Conservation (phyloP, 257 asterid genomes). For the Vinca minor region DNA sequence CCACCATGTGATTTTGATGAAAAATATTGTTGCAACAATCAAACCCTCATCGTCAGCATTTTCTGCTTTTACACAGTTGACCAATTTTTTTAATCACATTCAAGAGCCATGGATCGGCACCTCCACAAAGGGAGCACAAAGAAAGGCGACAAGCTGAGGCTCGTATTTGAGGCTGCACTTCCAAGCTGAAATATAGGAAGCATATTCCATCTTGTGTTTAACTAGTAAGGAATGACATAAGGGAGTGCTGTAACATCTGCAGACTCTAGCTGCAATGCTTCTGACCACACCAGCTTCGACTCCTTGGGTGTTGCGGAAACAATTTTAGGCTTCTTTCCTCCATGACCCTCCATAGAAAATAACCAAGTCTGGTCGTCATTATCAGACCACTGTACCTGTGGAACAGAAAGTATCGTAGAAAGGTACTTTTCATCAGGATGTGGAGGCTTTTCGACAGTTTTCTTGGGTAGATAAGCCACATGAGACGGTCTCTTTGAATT, state of each 20-base stretch:
- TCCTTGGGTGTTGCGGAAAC: constrained; percentile 14
- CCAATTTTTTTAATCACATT: neutral
- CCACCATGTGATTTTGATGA: neutral
- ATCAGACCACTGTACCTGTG: constrained; percentile 36
- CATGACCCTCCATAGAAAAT: constrained; percentile 20
- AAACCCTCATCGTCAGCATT: constrained; percentile 6
- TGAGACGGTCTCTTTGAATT: neutral
- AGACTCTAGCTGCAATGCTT: constrained; percentile 32
- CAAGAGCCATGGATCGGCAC: constrained; percentile 1
- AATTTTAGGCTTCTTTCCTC: constrained; percentile 27
- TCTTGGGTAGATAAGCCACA: constrained; percentile 19
- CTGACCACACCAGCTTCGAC: constrained; percentile 44
- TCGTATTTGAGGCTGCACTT: neutral
- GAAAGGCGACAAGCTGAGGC: neutral
- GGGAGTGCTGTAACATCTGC: constrained; percentile 44
- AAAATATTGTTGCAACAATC: neutral
- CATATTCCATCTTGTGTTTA: neutral
- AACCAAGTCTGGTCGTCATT: constrained; percentile 47
- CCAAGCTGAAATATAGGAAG: neutral
- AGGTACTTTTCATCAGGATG: constrained; percentile 46
- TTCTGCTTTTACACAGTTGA: constrained; percentile 6
- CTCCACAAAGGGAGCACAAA: neutral
- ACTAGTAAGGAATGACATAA: constrained; percentile 52
- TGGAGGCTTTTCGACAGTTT: constrained; percentile 29
- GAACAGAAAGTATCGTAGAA: constrained; percentile 37